Conservation (phyloP, 345 rosid species). For the Melaleuca quinquenervia region DNA sequence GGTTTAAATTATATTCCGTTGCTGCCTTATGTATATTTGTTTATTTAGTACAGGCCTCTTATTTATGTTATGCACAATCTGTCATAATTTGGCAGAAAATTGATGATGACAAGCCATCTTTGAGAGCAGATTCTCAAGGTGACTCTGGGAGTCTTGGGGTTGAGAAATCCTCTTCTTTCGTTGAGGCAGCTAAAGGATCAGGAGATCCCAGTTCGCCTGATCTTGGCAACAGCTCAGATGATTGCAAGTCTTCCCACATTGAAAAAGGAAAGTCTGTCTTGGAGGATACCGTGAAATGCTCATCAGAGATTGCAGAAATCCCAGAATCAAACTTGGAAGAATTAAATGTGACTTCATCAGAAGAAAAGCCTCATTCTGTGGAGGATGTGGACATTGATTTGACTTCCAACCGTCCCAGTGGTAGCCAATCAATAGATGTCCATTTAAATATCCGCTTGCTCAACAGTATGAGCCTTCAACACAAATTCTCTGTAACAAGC, state of each 20-base stretch:
- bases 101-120: conserved; percentile 10
- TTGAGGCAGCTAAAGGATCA: conserved; percentile 4
- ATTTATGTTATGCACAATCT: conserved; percentile 2
- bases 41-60: neutral
- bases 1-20: neutral
- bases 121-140: conserved; percentile 11
- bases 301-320: conserved; percentile 8
- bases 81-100: neutral
- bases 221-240: conserved; percentile 12
- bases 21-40: neutral
- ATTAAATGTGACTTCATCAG: conserved; percentile 6
- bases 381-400: conserved; percentile 6
- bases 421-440: conserved; percentile 35
- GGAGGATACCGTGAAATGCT: conserved; percentile 5
- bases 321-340: neutral
- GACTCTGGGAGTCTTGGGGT: conserved; percentile 5
- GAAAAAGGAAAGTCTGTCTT: conserved; percentile 8
- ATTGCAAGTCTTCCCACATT: conserved; percentile 3
- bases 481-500: conserved; percentile 52
- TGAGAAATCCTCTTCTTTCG: conserved; percentile 8
- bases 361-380: conserved; percentile 8
- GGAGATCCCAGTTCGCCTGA: conserved; percentile 9
- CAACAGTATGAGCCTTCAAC: conserved; percentile 51
- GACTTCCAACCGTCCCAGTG: neutral
- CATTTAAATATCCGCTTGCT: conserved; percentile 69